These are phyloP conservation scores for Saccharomyces uvarum DNA, from an alignment of 1,139 yeast species.

Conservation along the genomic window DNA sequence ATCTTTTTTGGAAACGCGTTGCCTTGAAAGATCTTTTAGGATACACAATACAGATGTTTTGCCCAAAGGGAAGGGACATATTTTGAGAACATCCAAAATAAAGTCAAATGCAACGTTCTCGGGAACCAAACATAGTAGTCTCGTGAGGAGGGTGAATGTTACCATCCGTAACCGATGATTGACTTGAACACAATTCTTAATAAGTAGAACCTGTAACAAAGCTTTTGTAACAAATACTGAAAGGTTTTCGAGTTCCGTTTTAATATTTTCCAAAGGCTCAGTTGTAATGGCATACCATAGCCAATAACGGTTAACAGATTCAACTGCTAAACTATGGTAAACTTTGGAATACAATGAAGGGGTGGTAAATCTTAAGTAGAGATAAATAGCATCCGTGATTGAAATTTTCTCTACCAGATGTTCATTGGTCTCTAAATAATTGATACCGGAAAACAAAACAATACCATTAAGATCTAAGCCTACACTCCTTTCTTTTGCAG, in stretches of 20 bases:
- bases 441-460: constrained; percentile 30
- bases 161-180: constrained; percentile 26
- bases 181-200: constrained; percentile 33
- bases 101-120: constrained; percentile 54
- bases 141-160: constrained; percentile 46
- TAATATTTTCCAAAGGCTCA: constrained; percentile 29
- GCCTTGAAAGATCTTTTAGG: constrained; percentile 47
- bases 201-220: constrained; percentile 40
- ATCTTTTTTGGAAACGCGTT: constrained; percentile 25
- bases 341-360: constrained; percentile 31
- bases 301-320: constrained; percentile 41
- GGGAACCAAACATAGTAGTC: constrained; percentile 48
- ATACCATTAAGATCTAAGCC: constrained; percentile 32
- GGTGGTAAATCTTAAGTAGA: constrained; percentile 32
- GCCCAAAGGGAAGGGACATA: constrained; percentile 58
- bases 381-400: constrained; percentile 28
- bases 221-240: constrained; percentile 33
- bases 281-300: constrained; percentile 35
- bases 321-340: constrained; percentile 28
- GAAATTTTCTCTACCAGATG: constrained; percentile 15
- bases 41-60: constrained; percentile 58
- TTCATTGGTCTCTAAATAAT: constrained; percentile 21
- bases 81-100: constrained; percentile 52
- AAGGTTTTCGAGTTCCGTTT: constrained; percentile 19
- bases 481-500: constrained; percentile 26